These are phyloP conservation scores for Rhizopus microsporus DNA, from an alignment of 371 early-diverging fungal species.

Conservation along the genomic window DNA sequence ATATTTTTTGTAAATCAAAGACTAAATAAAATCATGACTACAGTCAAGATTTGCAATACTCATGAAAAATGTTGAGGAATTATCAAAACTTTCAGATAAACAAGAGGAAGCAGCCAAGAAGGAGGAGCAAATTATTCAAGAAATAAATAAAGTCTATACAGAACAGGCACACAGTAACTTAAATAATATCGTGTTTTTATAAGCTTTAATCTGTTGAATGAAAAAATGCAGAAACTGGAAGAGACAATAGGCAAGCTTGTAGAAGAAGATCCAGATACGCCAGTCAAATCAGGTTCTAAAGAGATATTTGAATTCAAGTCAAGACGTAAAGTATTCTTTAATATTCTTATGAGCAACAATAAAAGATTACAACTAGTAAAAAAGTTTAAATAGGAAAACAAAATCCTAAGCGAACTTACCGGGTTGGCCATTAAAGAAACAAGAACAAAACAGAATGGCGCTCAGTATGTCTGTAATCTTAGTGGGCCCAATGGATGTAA, in stretches of 20 bases:
- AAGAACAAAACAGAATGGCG: slow-evolving; percentile 2
- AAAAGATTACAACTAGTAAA: background rate
- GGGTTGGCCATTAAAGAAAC: slow-evolving; percentile 11
- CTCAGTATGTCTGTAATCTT: slow-evolving; percentile 18
- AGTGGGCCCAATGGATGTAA: slow-evolving; percentile 25
- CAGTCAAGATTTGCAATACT: background rate
- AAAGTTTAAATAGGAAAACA: slow-evolving; percentile 1
- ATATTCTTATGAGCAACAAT: background rate
- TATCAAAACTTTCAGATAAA: background rate
- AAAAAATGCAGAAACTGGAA: background rate
- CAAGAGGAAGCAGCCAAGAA: background rate
- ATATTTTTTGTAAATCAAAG: background rate
- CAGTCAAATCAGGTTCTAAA: background rate
- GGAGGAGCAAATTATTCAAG: slow-evolving; percentile 1
- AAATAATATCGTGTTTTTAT: background rate
- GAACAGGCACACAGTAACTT: background rate
- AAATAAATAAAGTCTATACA: background rate
- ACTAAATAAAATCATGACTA: background rate
- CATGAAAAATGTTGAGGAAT: slow-evolving; percentile 3
- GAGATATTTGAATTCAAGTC: background rate
- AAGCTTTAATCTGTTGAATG: background rate
- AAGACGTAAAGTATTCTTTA: background rate
- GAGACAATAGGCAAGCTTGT: background rate
- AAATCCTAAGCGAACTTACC: slow-evolving; percentile 10
- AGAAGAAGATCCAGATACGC: background rate